Evolutionary conservation across 2,329 filamentous ascomycete genomes (phyloP), one percentile per base, ranked within the genome.

Genomic region (Graphiopsis chlorocephala): DNA sequence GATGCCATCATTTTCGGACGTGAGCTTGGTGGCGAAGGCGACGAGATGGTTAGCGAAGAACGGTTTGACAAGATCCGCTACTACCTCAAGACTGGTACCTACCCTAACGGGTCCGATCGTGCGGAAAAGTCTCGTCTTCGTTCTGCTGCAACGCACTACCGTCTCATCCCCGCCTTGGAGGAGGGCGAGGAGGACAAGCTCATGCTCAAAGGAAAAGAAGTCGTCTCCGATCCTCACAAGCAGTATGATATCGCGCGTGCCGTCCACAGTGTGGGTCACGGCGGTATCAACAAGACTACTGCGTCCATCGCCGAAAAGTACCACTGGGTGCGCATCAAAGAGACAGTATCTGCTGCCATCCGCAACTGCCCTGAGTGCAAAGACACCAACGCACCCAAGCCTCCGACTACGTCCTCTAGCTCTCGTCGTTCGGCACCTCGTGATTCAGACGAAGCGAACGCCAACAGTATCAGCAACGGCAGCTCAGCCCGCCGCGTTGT

Each of bases 31-130:
- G 79, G 79, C 42, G 89, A 92, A 72, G 86, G 85, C 72, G 92
- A 95, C 75, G 91, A 95, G 77, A 89, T 91, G 76, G 90, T 94
- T 72, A 93, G 90, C 78, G 93, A 97, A 82, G 93, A 97, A 81
- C 91, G 95, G 71, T 98, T 98, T 83, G 94, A 97, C 83, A 97
- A 97, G 84, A 98, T 98, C 77, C 90, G 93, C 74, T 98, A 91
- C 83, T 98, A 98, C 79, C 88, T 98, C 75, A 96, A 96, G 80
- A 92, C 93, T 77, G 90, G 90, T 74, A 92, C 93, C 78, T 98
- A 99, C 78, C 95, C 95, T 66, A 89, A 90, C 72, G 94, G 93
- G 68, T 93, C 94, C 75, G 93, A 97, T 82, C 88, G 94, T 65
- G 93, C 93, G 64, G 95, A 98, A 79, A 98, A 98, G 85, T 94